Base-by-base conservation (phyloP, 441 rosid genomes). In the Eutrema salsugineum region DNA sequence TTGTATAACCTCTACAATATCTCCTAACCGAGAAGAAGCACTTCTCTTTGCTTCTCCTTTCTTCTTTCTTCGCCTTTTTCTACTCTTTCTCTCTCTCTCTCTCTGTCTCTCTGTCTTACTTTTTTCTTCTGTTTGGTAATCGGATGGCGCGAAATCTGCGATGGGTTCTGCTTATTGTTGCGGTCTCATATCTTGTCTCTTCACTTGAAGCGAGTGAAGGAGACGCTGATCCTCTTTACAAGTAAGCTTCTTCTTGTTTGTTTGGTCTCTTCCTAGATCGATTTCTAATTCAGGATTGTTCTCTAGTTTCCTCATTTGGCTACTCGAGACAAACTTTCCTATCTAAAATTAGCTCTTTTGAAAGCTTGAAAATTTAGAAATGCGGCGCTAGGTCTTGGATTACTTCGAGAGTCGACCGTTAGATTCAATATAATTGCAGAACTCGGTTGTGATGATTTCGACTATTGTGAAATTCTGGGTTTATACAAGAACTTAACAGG, bases 151-250 rank as follows among this genome's bases (percentile, higher is more conserved):
- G 67, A 82, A 70, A 66, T 63, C 76, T 49, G 24, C 57, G 70
- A 20, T 79, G 81, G 85, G 72, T 80, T 70, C n/a, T 76, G 66
- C 68, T 84, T 53, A 24, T 70, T 43, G 40, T 77, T 27, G 54
- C 75, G 11, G 58, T 78, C 19, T 69, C 64, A 22, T 78, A 46
- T 51, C 69, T 85, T 42, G 55, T 79, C 39, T 75, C 79, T 27
- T 27, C 61, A 15, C 77, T 87, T 12, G 66, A 84, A 71, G 93
- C 90, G 4, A 88, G 88, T 56, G 87, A 78, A 8, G 97, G 97
- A 62, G 97, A 91, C 71, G 78, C 88, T 75, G 94, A 91, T 88
- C 94, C 91, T 76, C 76, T 77, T 78, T 91, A 83, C 85, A 86
- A 70, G 97, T 91, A 66, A 72, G 35, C 50, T 11, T 63, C 35